Conservation (phyloP, 768 basidiomycete genomes). For the Tephrocybe sp. region DNA sequence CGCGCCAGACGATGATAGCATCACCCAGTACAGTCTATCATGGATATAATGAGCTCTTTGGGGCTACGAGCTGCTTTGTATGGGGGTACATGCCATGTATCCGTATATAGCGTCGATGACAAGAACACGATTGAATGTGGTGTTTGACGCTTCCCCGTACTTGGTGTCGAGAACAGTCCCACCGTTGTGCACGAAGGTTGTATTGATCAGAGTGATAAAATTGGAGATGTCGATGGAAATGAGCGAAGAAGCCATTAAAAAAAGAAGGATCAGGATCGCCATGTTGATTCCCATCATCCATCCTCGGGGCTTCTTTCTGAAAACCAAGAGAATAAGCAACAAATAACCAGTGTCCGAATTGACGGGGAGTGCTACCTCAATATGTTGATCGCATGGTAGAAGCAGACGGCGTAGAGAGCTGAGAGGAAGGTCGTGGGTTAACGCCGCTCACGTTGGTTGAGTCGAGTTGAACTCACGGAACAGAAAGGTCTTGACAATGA, state of each 20-base stretch:
- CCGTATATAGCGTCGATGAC: constrained; percentile 8
- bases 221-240: constrained; percentile 8
- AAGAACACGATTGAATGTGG: constrained; percentile 7
- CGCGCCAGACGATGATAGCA: constrained; percentile 10
- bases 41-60: neutral
- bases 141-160: neutral
- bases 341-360: neutral
- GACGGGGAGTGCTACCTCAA: neutral
- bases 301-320: constrained; percentile 2
- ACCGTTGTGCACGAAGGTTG: constrained; percentile 5
- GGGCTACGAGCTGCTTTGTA: neutral
- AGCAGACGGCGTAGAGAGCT: constrained; percentile 6
- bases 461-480: constrained; percentile 4
- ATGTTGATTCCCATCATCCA: constrained; percentile 8
- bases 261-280: constrained; percentile 5
- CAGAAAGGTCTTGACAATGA: constrained; percentile 8
- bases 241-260: constrained; percentile 5
- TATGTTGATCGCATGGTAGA: constrained; percentile 4
- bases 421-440: neutral
- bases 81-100: constrained; percentile 1
- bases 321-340: neutral
- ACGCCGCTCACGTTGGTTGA: neutral
- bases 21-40: constrained; percentile 10
- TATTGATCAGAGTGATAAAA: constrained; percentile 3
- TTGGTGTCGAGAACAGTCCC: constrained; percentile 1